Evolutionary conservation across 148 eudicot genomes (phyloP), one percentile per base, ranked within the genome.

Genomic region (Salicornia ramosissima): DNA sequence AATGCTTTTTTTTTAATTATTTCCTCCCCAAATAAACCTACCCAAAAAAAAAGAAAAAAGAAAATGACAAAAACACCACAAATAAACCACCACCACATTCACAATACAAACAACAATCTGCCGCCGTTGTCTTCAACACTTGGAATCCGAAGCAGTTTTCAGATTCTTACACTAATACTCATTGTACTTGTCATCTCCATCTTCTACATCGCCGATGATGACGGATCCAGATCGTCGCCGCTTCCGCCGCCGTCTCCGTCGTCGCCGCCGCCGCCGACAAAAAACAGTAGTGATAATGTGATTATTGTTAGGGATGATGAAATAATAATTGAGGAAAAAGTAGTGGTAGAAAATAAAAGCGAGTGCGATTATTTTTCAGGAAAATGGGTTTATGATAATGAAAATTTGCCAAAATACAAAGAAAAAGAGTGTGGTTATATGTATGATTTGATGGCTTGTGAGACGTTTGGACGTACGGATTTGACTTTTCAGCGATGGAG

Each of bases 311-410:
- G 1, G 61, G 25, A 14, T 1, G 30, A 55, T 5, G 6, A 2
- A 29, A 57, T 29, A n/a, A 7, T 31, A 5, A 6, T 36, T 16
- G 31, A 36, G 26, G 56, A 54, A 19, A 26, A 33, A 30, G 29
- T 11, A 28, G 4, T 46, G 62, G 45, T 21, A 8, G 26, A 71
- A 53, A 45, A 10, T 49, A 22, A 49, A 0, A 7, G 19, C 1
- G 49, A 50, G 9, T 89, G 97, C 72, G 79, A 92, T 65, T 80
- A 87, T 71, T 89, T 86, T 80, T 71, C 82, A 1, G 97, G 97
- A 5, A 87, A 72, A 74, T 92, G 97, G 97, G 96, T 92, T 59
- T 84, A n/a, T 67, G 96, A 89, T 71, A 85, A 89, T 72, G 40
- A 56, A 70, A 72, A 80, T 0, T 82, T 84, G 63, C 97, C 97